Percentiles rank a stretch among this genome's conserved stretches.
Conservation (phyloP, 2,329 filamentous ascomycete species). For the Stagonosporopsis vannaccii region DNA sequence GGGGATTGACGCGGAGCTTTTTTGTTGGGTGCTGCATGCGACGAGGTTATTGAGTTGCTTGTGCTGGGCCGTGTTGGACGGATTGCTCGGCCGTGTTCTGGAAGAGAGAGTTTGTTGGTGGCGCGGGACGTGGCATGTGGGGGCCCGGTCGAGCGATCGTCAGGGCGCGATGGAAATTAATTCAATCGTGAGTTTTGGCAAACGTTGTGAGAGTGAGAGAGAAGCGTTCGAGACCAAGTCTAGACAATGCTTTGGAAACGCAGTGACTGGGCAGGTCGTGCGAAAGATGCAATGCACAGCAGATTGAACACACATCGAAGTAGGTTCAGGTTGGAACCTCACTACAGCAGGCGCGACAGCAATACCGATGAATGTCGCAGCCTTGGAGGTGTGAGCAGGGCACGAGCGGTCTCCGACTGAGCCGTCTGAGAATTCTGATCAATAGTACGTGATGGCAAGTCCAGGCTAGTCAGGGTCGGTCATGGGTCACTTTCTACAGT, state of each 20-base stretch:
- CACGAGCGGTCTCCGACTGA: neutral
- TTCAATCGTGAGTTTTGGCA: neutral
- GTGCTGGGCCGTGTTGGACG: neutral
- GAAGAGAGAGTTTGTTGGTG: neutral
- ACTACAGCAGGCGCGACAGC: neutral
- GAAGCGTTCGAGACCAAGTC: neutral
- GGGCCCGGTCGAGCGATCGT: conserved; percentile 6
- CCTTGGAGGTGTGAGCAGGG: neutral
- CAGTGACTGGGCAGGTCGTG: neutral
- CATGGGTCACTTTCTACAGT: neutral
- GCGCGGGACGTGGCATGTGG: conserved; percentile 9
- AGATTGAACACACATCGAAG: neutral
- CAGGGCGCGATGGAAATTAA: neutral
- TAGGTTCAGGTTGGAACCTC: conserved; percentile 1
- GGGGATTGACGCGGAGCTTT: neutral
- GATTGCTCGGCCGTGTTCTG: too few relatives aligned
- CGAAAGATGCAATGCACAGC: neutral
- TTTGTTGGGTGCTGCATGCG: neutral
- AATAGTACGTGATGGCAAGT: neutral
- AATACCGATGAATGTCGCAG: neutral
- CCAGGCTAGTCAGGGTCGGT: neutral
- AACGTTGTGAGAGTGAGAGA: neutral
- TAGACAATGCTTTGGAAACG: neutral
- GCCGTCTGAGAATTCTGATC: conserved; percentile 3
- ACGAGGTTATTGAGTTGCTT: neutral